These are phyloP conservation scores for Sugiyamaella boreocaroliniensis DNA, from an alignment of 805 yeast species.

Conservation along the genomic window DNA sequence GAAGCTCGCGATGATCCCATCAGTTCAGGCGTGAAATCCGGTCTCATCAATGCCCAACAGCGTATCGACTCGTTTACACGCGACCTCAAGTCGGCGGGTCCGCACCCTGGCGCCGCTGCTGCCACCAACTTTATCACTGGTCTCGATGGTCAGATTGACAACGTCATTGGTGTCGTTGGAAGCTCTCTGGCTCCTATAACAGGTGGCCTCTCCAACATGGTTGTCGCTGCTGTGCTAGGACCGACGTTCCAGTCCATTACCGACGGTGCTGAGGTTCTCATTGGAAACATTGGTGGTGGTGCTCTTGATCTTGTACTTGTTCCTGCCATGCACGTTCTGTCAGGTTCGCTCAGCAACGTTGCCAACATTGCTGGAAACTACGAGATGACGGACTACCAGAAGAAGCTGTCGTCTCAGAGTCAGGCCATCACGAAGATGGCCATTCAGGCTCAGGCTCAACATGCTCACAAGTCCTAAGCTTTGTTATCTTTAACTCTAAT, in stretches of 20 bases:
- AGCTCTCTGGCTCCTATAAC: constrained; percentile 21
- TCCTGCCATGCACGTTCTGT: constrained; percentile 21
- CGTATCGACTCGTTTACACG: constrained; percentile 9
- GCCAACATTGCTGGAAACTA: constrained; percentile 20
- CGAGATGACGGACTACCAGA: constrained; percentile 12
- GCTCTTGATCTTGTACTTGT: constrained; percentile 22
- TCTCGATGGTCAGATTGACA: constrained; percentile 31
- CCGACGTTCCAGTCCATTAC: constrained; percentile 30
- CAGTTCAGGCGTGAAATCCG: constrained; percentile 11
- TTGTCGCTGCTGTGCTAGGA: constrained; percentile 22
- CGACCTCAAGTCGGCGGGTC: constrained; percentile 5
- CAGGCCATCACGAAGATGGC: constrained; percentile 1
- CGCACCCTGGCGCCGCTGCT: constrained; percentile 13
- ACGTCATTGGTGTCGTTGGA: constrained; percentile 21
- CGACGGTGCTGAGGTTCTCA: constrained; percentile 29
- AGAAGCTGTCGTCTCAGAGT: constrained; percentile 16
- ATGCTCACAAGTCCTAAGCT: not conserved
- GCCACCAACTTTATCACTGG: constrained; percentile 26
- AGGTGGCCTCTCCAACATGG: constrained; percentile 22
- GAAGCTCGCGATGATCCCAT: constrained; percentile 6
- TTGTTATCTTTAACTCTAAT: not conserved
- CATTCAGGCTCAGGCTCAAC: constrained; percentile 7
- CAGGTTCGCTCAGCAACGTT: constrained; percentile 18
- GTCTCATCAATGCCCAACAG: constrained; percentile 19
- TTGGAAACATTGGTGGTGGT: constrained; percentile 21